Base-by-base conservation (phyloP, 2,329 filamentous ascomycete species). In the Chrysoporthe austroafricana region DNA sequence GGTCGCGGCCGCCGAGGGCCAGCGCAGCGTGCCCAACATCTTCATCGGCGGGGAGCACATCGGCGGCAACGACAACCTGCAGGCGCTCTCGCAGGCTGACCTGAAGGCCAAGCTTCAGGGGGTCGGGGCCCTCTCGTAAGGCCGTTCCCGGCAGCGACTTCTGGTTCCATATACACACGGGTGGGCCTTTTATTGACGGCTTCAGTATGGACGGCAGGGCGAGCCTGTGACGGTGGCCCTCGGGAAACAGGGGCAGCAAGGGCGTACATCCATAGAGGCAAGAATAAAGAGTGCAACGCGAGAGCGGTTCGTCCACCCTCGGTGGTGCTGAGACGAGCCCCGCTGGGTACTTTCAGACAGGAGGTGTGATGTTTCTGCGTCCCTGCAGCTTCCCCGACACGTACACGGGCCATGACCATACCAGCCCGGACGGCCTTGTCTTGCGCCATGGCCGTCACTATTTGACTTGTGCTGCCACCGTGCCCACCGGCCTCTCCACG, bases 11-110 rank as follows among this genome's bases (percentile, higher is more conserved):
- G 93, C 89, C 67, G 85, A 59, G 54, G 43, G 87, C 79, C 96
- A 99, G 86, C 86, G 89, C 76, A 95, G 92, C 75, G 96, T 99
- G 6, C 96, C 96, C 75, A 98, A 98, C 84, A 91, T 97, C 83
- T 98, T 92, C 85, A 98, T 99, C 81, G 83, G 83, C 74, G 83
- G 94, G 83, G 84, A 96, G 84, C 95, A 97, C 82, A 96, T 99
- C 78, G 96, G 96, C 71, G 96, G 96, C 73, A 98, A 98, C 88
- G 97, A 93, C 34, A 95, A 96, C 74, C 80, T 96, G 71, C 90
- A 94, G 82, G 84, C 82, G 1, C 74, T 72, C 64, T 79, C 78
- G 64, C 88, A 85, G 80, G 88, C 87, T 79, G 78, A 96, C 72
- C 81, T 98, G 39, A 74, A 80, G 75, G 70, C 73, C 48, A 73